Base-by-base conservation (phyloP, 352 stramenopile species). In the Hyaloperonospora brassicae region DNA sequence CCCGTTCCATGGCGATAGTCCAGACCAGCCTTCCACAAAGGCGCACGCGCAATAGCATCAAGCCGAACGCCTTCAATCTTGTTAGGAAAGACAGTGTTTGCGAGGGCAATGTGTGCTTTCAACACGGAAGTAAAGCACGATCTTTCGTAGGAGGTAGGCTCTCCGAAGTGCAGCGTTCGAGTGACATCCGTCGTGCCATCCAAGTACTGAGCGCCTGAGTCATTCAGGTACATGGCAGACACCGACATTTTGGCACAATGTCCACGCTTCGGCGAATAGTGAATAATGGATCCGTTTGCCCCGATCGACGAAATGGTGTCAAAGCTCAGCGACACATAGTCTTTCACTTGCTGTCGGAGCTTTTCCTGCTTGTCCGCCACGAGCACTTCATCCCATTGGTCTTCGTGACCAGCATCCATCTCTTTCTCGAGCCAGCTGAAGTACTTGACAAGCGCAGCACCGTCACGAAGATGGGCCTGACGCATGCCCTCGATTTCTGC, bases 131-230 rank as follows among this genome's bases (percentile, higher is more conserved):
- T 99, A 69, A 98, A 99, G 58, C 86, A 92, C 45, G 96, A 74
- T 56, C 87, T 96, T 65, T 98, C 96, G 54, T 98, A 86, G 17
- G 79, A 70, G 13, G 87, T 95, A 8, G 95, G 87, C 13, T 81
- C 56, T 23, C 95, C 96, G 75, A 99, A 98, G 68, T 98, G 94
- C 65, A 98, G 87, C 14, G 97, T 99, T 46, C 97, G 84, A 5
- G 97, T 99, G 14, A 99, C 96, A 73, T 99, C 97, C 0, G 97
- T 99, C 30, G 97, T 99, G 24, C 97, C 97, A 61, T 98, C 97
- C 31, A 87, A 64, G 64, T 99, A 99, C 73, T 99, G 97, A 30
- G 90, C 97, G 17, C 97, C 97, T 14, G 95, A 98, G 82, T 99
- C 97, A 59, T 99, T 97, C 57, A 99, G 63, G 61, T 99, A 98